Evolutionary conservation across 139 green algal species (phyloP).

Genomic region (Chlorella sp.): DNA sequence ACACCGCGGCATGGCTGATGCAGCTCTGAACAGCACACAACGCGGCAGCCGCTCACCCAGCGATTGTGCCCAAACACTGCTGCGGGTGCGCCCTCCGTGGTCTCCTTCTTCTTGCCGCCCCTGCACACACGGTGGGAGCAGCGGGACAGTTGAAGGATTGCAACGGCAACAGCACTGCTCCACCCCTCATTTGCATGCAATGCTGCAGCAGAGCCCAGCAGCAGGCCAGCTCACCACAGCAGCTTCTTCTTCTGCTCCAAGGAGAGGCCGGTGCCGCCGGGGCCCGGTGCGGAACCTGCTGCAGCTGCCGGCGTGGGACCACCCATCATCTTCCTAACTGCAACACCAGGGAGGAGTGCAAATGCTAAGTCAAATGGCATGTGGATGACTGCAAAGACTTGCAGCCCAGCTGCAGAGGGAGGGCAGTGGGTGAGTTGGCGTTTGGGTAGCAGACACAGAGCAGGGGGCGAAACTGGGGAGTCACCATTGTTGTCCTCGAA

Average conservation of each 20-base stretch:
- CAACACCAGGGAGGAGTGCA: not conserved
- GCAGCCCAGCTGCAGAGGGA: not conserved
- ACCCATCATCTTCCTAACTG: not conserved
- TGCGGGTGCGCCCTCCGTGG: not conserved
- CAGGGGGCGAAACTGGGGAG: not conserved
- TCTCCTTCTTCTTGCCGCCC: constrained; percentile 32
- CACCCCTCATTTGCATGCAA: no score
- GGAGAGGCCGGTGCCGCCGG: not conserved
- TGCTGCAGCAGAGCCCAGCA: no score
- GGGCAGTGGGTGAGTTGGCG: not conserved
- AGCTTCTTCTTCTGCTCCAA: constrained; percentile 36
- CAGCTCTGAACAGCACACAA: no score
- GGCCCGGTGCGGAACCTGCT: not conserved
- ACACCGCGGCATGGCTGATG: no score
- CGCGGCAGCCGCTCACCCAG: constrained; percentile 7
- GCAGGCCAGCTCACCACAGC: constrained; percentile 10
- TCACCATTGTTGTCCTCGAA: not conserved
- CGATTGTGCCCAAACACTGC: constrained; percentile 29
- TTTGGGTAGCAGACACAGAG: not conserved
- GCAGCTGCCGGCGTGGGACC: not conserved
- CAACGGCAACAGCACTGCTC: no score
- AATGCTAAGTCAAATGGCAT: not conserved
- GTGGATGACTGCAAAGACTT: no score
- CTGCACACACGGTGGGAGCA: no score
- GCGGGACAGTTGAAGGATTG: no score